A percentile compares a stretch with the other conserved stretches of the same genome.
These are phyloP conservation scores for Fomitopsis serialis DNA, from an alignment of 768 basidiomycete genomes.

Conservation along the genomic window DNA sequence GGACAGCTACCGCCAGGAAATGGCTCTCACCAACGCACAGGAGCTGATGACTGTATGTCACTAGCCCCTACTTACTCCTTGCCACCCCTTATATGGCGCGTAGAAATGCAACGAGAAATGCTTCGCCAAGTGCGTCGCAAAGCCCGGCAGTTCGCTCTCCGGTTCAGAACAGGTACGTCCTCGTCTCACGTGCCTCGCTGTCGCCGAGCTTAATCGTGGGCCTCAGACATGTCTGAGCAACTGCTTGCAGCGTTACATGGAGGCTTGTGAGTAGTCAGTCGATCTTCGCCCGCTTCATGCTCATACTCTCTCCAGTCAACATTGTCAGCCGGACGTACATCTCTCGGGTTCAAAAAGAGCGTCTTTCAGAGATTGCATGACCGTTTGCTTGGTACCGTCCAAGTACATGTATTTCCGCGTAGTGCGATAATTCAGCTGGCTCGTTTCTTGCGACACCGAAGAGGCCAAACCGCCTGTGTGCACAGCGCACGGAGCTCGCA, in stretches of 20 bases:
- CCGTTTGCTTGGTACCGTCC: neutral
- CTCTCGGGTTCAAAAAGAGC: conserved; percentile 50
- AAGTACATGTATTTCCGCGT: neutral
- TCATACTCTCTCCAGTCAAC: conserved; percentile 48
- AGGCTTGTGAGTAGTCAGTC: conserved; percentile 62
- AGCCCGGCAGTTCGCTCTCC: conserved; percentile 65
- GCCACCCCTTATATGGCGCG: neutral
- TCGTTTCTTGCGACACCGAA: too few relatives aligned
- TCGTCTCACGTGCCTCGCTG: neutral
- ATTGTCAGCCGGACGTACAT: conserved; percentile 70
- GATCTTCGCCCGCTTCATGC: neutral
- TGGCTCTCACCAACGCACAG: conserved; percentile 71
- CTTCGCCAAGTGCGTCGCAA: conserved; percentile 70
- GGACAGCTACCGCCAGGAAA: conserved; percentile 61
- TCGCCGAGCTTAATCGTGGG: neutral
- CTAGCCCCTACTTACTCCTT: neutral
- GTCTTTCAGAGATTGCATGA: conserved; percentile 11
- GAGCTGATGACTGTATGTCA: conserved; percentile 69
- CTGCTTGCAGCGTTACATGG: conserved; percentile 80
- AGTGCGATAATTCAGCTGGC: neutral
- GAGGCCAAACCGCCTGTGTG: too few relatives aligned
- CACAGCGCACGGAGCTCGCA: too few relatives aligned
- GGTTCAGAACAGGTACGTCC: conserved; percentile 62
- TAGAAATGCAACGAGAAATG: conserved; percentile 81
- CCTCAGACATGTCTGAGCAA: conserved; percentile 64